Evolutionary conservation across 495 filamentous ascomycete species (phyloP), one percentile per base, ranked within the genome.

Genomic region (Amphirosellinia nigrospora): DNA sequence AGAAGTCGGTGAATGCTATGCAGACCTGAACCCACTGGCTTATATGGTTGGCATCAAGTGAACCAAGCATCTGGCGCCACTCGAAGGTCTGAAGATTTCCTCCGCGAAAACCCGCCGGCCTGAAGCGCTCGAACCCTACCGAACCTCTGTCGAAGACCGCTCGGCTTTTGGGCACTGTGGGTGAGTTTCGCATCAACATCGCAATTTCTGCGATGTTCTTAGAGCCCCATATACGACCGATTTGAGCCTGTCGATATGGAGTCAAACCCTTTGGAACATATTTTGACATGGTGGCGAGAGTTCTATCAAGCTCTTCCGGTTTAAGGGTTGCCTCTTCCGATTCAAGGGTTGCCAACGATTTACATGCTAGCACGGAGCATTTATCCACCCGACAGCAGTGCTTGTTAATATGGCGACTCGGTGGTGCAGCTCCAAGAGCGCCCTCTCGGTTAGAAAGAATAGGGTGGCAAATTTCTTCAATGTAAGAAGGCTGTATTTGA

Each of bases 1-100:
- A 73, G 46, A 71, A 76, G 21, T 74, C 66, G 10, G 68, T 64
- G 62, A 76, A 50, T 4, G 58, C 66, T 21, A 71, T 45, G 41
- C 72, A 74, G 15, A 71, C 62, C n/a, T 52, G 50, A 13, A 62
- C 53, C 74, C 74, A 76, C 8, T 68, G 62, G 5, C 71, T 70
- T 52, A 76, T 76, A 3, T 64, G 68, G 10, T 56, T 53, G n/a
- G 70, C 64, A 19, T 76, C 74, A 5, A 76, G 21, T 30, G 68
- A 70, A 15, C 70, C 72, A 19, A 34, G 59, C 74, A 76, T 76
- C 48, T 76, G 74, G 19, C 74, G 70, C 36, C 73, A 76, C 60
- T 76, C 74, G 28, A 76, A 73, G 1, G 74, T 76, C 21, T 76
- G 74, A 0, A 65, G 68, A 26, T 76, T 76, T 0, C 74, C 72